Evolutionary conservation across 129 eudicot genomes (phyloP), one percentile per base, ranked within the genome.

Genomic region (Lactuca sativa): DNA sequence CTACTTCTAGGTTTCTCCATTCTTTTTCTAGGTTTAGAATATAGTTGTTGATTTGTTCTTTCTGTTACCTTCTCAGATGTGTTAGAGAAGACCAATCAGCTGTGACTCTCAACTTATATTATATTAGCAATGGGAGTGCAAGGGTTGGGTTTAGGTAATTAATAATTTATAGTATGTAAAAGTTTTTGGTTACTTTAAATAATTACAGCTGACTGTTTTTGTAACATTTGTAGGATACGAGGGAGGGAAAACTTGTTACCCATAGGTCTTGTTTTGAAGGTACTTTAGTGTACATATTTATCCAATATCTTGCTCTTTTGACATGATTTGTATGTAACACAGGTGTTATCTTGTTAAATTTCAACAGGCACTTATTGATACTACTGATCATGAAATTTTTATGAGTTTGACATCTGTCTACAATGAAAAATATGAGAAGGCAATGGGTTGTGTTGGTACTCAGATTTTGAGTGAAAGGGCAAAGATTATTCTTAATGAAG

Each of bases 101-200:
- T 11, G 95, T 93, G 49, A 74, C 98, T n/a, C 62, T 89, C 17
- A 89, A 90, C 62, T 55, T 89, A 13, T 90, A 93, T 76, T 93
- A 93, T 69, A 87, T 93, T 32, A 85, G 63, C 64, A 93, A 85
- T 74, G 98, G 98, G 67, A 93, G 98, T 75, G 98, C 98, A 70
- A 85, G 97, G 61, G 90, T 93, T 44, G 98, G 98, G 58, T 93
- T 89, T 82, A 87, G 98, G 98, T 93, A 82, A 86, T 88, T 59
- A 25, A 15, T 53, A 38, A 43, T 64, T 2, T 51, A 14, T 59
- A 38, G n/a, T 55, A 21, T 34, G 21, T 56, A 32, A 70, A 17
- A 43, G 49, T 41, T 53, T 5, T 52, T 40, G 32, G 30, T 17
- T 58, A 18, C n/a, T 34, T 15, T 53, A 7, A 34, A 44, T 62